These are phyloP conservation scores for Rhypophila decipiens DNA, from an alignment of 495 filamentous ascomycete genomes.

Conservation along the genomic window DNA sequence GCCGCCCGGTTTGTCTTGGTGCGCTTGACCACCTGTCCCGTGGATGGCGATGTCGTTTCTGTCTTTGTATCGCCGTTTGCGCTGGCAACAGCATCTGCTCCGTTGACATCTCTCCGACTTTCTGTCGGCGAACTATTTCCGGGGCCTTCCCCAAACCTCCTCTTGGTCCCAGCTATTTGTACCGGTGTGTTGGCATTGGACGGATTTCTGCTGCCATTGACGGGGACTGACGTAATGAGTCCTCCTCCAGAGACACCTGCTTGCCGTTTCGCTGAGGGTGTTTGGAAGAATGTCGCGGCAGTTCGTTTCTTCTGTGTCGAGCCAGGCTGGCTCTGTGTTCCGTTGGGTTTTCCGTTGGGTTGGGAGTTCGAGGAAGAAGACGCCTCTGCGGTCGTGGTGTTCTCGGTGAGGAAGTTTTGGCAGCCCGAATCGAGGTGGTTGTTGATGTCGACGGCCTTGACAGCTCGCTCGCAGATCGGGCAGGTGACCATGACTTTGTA, in stretches of 20 bases:
- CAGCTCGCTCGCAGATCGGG: constrained; percentile 75
- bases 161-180: constrained; percentile 20
- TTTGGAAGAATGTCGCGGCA: constrained; percentile 73
- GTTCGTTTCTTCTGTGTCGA: constrained; percentile 44
- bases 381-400: constrained; percentile 16
- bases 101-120: constrained; percentile 5
- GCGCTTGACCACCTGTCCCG: constrained; percentile 45
- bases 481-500: constrained; percentile 55
- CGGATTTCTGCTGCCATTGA: constrained; percentile 15
- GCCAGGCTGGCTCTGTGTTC: constrained; percentile 19
- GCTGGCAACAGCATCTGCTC: constrained; percentile 9
- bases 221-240: constrained; percentile 13
- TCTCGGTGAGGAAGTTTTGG: constrained; percentile 41
- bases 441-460: constrained; percentile 76
- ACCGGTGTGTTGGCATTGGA: not conserved
- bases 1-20: constrained; percentile 64
- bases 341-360: constrained; percentile 2
- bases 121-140: constrained; percentile 22
- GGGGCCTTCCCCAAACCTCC: constrained; percentile 40
- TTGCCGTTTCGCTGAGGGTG: constrained; percentile 53
- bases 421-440: constrained; percentile 85
- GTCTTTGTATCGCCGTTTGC: constrained; percentile 14
- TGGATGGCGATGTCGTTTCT: constrained; percentile 10
- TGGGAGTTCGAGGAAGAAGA: not conserved
- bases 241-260: constrained; percentile 16